Conservation (phyloP, 1,284 basidiomycete species). For the Tilletia caries region DNA sequence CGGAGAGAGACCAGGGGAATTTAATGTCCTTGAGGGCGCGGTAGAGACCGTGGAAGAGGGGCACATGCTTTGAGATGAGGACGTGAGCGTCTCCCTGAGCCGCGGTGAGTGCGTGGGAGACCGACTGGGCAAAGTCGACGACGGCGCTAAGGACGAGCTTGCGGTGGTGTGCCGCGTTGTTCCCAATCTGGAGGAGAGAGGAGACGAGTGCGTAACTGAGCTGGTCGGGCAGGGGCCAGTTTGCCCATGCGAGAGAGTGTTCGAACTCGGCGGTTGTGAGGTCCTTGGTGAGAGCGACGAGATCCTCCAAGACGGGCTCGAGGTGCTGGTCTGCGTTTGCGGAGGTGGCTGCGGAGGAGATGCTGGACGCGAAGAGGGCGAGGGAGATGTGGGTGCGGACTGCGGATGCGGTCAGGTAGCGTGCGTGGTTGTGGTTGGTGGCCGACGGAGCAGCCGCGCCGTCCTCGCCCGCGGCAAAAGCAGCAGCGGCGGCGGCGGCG, state of each 20-base stretch:
- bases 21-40: constrained; percentile 74
- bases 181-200: constrained; percentile 63
- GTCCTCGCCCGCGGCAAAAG: background rate
- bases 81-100: constrained; percentile 63
- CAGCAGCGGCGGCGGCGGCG: background rate
- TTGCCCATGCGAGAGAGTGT: constrained; percentile 29
- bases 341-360: constrained; percentile 37
- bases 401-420: constrained; percentile 29
- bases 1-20: constrained; percentile 68
- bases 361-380: constrained; percentile 46
- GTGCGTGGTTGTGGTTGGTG: background rate
- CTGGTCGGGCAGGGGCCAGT: constrained; percentile 48
- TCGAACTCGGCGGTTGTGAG: constrained; percentile 38
- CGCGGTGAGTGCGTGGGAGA: constrained; percentile 24
- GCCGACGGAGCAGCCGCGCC: background rate
- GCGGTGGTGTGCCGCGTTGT: constrained; percentile 62
- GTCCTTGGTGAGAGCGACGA: constrained; percentile 30
- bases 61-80: constrained; percentile 68
- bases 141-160: constrained; percentile 59
- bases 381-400: constrained; percentile 46
- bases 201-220: constrained; percentile 43
- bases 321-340: constrained; percentile 37
- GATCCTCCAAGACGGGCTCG: constrained; percentile 37
- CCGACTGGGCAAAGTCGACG: constrained; percentile 25
- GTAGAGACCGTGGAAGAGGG: constrained; percentile 80